Evolutionary conservation across 2,329 filamentous ascomycete species (phyloP), one percentile per base, ranked within the genome.

Genomic region (Penicillium sclerotiorum): DNA sequence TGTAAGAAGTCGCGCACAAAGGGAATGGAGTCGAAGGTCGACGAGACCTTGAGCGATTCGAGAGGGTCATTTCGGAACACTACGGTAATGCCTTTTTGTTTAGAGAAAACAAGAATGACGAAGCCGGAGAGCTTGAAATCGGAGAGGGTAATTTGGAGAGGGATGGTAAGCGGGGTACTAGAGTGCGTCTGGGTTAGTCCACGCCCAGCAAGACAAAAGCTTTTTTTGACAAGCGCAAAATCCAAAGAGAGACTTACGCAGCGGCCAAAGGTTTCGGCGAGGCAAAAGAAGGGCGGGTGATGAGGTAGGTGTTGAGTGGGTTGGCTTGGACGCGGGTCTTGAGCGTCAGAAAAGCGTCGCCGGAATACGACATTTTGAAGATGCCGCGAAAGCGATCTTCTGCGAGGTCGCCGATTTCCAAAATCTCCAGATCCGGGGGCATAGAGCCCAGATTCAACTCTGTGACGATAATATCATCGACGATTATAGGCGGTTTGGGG

Each of bases 331-430:
- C 94, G 74, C 91, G 85, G 50, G 94, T 99, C 72, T 94, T 94
- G 56, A 99, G 80, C 21, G 94, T 97, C 74, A 99, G 75, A 69
- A 92, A 97, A 23, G 94, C 93, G 75, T 99, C 93, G 59, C 94
- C 94, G 1, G 89, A 85, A 71, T 99, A 99, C 70, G 88, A 93
- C 93, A 99, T 97, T 74, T 97, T 97, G 81, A 99, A 99, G 62
- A 99, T 97, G 68, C 94, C 94, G 51, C 94, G 84, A 72, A 99
- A 99, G 45, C 93, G 82, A 77, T 99, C 94, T 75, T 97, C 94
- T 45, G 94, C 94, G 69, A 99, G 79, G 73, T 99, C 94, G 50
- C 94, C 94, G 72, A 99, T 95, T 78, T 99, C 94, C 58, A 99
- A 77, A 57, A 99, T 97, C 75, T 99, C 94, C 64, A 99, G 77